Percentiles rank a stretch among this genome's conserved stretches.
Evolutionary conservation across 1,284 basidiomycete species (phyloP).

Genomic region (Chondrostereum purpureum): DNA sequence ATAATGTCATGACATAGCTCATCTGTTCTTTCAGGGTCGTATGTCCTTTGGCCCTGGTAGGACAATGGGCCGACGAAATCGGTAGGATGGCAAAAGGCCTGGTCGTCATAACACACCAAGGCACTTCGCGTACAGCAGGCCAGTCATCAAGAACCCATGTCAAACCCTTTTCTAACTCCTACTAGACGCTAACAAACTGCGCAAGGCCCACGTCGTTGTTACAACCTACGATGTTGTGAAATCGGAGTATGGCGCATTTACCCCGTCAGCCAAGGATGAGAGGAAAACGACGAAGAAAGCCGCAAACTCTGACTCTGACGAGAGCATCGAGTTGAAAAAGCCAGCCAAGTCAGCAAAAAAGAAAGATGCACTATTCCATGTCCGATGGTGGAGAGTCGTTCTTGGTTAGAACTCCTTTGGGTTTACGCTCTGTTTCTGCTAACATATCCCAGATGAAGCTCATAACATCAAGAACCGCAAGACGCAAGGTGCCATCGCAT

Average conservation of each 20-base stretch:
- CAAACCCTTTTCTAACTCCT: neutral
- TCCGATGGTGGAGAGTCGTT: slow-evolving; percentile 83
- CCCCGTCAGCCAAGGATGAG: slow-evolving; percentile 43
- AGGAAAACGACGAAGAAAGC: slow-evolving; percentile 31
- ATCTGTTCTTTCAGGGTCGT: slow-evolving; percentile 51
- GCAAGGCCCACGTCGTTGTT: slow-evolving; percentile 69
- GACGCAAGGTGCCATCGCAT: slow-evolving; percentile 79
- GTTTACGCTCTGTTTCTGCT: neutral
- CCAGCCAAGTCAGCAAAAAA: slow-evolving; percentile 28
- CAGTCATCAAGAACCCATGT: slow-evolving; percentile 17
- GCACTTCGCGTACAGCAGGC: slow-evolving; percentile 66
- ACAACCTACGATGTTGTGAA: slow-evolving; percentile 81
- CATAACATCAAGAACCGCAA: slow-evolving; percentile 95
- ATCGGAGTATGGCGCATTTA: slow-evolving; percentile 60
- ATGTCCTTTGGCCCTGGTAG: slow-evolving; percentile 79
- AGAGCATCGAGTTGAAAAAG: slow-evolving; percentile 32
- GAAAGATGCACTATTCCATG: slow-evolving; percentile 69
- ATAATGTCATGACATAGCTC: neutral
- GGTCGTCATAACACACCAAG: slow-evolving; percentile 79
- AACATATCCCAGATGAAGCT: slow-evolving; percentile 71
- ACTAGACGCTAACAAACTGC: slow-evolving; percentile 55
- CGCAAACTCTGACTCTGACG: slow-evolving; percentile 28
- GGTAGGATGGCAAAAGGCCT: slow-evolving; percentile 69
- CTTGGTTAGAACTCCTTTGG: slow-evolving; percentile 47
- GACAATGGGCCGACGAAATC: slow-evolving; percentile 89